Percentiles rank a stretch among this genome's conserved stretches.
These are phyloP conservation scores for Amphicarpaea edgeworthii DNA, from an alignment of 306 rosid species.

Conservation along the genomic window DNA sequence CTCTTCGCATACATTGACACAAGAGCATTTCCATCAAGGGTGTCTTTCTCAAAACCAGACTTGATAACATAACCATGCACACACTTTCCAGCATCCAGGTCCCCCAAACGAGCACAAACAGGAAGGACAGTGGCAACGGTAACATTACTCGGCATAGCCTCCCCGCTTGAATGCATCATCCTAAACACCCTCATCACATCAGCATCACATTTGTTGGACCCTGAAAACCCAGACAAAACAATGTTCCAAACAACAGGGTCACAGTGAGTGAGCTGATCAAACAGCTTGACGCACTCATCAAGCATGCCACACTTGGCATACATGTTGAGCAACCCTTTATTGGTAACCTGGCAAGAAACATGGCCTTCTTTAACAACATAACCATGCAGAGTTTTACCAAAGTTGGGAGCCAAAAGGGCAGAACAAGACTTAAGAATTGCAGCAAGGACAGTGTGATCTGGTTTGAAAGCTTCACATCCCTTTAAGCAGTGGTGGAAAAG, in stretches of 20 bases:
- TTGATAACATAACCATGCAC: slow-evolving; percentile 73
- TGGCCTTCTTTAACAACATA: slow-evolving; percentile 72
- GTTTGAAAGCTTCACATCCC: slow-evolving; percentile 53
- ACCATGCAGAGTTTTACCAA: slow-evolving; percentile 76
- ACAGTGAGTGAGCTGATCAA: slow-evolving; percentile 55
- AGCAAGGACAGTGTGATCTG: slow-evolving; percentile 62
- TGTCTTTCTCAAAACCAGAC: slow-evolving; percentile 71
- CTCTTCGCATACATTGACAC: slow-evolving; percentile 86
- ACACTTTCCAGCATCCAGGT: slow-evolving; percentile 59
- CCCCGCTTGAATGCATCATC: slow-evolving; percentile 63
- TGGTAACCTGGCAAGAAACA: slow-evolving; percentile 63
- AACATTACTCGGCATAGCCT: slow-evolving; percentile 71
- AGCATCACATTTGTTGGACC: slow-evolving; percentile 53
- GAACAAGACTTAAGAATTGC: slow-evolving; percentile 76
- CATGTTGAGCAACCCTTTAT: slow-evolving; percentile 85
- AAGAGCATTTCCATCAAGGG: slow-evolving; percentile 76
- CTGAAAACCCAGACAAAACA: slow-evolving; percentile 73
- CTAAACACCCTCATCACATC: slow-evolving; percentile 66
- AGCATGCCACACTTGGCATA: slow-evolving; percentile 78
- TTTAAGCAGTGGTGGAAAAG: slow-evolving; percentile 55
- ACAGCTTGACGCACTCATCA: slow-evolving; percentile 67
- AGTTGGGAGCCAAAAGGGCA: slow-evolving; percentile 55
- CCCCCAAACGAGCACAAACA: slow-evolving; percentile 69
- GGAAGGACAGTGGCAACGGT: slow-evolving; percentile 78
- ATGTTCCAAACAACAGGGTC: slow-evolving; percentile 93